phyloP scores from a whole-genome alignment of 352 stramenopile species.

The Phytophthora sansomeana region DNA sequence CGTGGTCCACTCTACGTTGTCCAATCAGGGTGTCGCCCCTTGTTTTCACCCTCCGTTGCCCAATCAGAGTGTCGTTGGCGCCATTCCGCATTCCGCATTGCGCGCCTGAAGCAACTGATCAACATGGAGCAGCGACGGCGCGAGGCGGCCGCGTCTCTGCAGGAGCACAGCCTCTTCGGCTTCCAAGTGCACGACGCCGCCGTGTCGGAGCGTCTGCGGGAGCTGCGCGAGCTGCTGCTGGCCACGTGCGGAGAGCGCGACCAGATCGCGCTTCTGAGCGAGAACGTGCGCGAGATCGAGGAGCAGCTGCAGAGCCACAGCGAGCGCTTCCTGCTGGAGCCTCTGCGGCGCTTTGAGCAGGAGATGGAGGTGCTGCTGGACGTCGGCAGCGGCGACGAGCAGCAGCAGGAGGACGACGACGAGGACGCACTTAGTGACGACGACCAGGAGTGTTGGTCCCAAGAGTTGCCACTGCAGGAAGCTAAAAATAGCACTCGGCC shows the following conservation, averaged over 20 bases:
- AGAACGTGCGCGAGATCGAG: slow-evolving; percentile 63
- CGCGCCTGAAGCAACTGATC: background rate
- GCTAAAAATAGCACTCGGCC: background rate
- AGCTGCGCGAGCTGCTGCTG: slow-evolving; percentile 61
- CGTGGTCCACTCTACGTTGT: too few species aligned
- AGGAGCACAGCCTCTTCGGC: slow-evolving; percentile 63
- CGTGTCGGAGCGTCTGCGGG: slow-evolving; percentile 45
- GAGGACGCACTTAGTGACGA: slow-evolving; percentile 29
- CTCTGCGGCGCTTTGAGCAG: slow-evolving; percentile 68
- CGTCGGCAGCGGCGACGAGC: slow-evolving; percentile 43
- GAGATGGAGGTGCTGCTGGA: slow-evolving; percentile 72
- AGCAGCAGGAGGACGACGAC: slow-evolving; percentile 8
- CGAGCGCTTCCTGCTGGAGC: slow-evolving; percentile 63
- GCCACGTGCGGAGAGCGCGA: slow-evolving; percentile 51
- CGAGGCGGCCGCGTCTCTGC: slow-evolving; percentile 27
- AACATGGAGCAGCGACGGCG: slow-evolving; percentile 41
- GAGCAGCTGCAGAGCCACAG: slow-evolving; percentile 44
- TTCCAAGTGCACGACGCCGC: slow-evolving; percentile 65
- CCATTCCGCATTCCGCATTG: slow-evolving; percentile 26
- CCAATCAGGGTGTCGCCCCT: background rate
- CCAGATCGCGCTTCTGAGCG: slow-evolving; percentile 56
- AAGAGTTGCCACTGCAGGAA: background rate
- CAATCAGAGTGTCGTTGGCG: background rate
- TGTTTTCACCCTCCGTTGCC: background rate
- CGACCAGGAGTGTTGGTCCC: slow-evolving; percentile 24